Evolutionary conservation across 2,329 filamentous ascomycete genomes (phyloP).

Genomic region (Xylaria sp.): DNA sequence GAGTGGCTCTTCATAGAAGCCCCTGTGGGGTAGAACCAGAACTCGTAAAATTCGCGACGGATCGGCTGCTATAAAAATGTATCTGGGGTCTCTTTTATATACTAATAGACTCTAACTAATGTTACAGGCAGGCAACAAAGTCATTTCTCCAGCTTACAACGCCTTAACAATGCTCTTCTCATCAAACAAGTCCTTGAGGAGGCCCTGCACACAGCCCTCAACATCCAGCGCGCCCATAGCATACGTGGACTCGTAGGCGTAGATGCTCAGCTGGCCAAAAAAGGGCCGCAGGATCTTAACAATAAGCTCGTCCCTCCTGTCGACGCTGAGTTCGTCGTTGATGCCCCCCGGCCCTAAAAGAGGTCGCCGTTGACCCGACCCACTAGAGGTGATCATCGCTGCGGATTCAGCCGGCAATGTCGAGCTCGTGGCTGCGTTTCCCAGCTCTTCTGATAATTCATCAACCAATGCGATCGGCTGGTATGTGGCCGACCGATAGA

Average conservation of each 20-base stretch:
- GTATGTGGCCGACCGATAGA: constrained; percentile 80
- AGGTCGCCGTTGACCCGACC: constrained; percentile 57
- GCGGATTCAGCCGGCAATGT: constrained; percentile 51
- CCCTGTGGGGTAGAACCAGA: too few relatives aligned
- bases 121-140: constrained; percentile 20
- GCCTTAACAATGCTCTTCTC: constrained; percentile 75
- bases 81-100: constrained; percentile 12
- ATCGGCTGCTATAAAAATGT: too few relatives aligned
- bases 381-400: constrained; percentile 40
- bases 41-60: too few relatives aligned
- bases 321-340: constrained; percentile 65
- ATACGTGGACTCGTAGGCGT: constrained; percentile 92
- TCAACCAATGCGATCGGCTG: constrained; percentile 82
- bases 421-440: constrained; percentile 55
- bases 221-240: constrained; percentile 78
- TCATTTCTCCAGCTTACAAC: constrained; percentile 53
- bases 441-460: constrained; percentile 82
- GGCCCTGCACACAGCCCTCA: constrained; percentile 69
- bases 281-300: constrained; percentile 86
- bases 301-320: constrained; percentile 75
- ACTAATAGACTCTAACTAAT: constrained; percentile 25
- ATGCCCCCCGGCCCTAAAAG: constrained; percentile 65
- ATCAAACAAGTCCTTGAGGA: constrained; percentile 83
- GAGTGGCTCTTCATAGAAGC: too few relatives aligned
- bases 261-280: constrained; percentile 91